Percentiles rank a stretch among this genome's conserved stretches.
phyloP scores from a whole-genome alignment of 805 yeast species.

The Metschnikowia continentalis region DNA sequence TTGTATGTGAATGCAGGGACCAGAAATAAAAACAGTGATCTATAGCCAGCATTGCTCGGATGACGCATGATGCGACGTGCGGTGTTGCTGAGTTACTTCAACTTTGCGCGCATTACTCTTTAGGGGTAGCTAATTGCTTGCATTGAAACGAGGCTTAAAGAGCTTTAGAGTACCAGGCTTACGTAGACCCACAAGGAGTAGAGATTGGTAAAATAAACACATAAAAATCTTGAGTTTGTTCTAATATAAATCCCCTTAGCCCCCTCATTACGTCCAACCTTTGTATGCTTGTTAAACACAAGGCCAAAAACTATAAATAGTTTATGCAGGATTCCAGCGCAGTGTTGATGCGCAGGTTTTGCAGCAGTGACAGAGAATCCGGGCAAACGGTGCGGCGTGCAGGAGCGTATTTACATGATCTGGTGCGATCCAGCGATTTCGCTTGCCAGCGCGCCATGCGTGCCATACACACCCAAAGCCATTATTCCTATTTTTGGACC shows the following conservation, averaged over 20 bases:
- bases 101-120: neutral
- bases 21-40: neutral
- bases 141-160: neutral
- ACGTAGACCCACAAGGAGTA: too few relatives aligned
- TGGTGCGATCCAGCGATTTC: slow-evolving; percentile 4
- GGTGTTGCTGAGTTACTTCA: neutral
- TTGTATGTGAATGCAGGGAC: neutral
- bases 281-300: too few relatives aligned
- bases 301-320: neutral
- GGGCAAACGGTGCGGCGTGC: neutral
- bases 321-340: neutral
- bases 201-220: too few relatives aligned
- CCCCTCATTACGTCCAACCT: too few relatives aligned
- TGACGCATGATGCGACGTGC: neutral
- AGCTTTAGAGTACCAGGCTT: neutral
- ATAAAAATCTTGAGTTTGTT: too few relatives aligned
- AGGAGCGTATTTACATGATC: neutral
- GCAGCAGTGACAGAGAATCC: neutral
- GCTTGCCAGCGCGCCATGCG: neutral
- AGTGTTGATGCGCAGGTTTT: neutral
- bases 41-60: slow-evolving; percentile 2
- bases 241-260: too few relatives aligned
- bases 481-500: slow-evolving; percentile 1
- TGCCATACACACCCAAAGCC: neutral
- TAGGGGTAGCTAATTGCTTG: slow-evolving; percentile 1